Evolutionary conservation across 73 alveolate genomes (phyloP).

Genomic region (Paramecium pentaurelia): DNA sequence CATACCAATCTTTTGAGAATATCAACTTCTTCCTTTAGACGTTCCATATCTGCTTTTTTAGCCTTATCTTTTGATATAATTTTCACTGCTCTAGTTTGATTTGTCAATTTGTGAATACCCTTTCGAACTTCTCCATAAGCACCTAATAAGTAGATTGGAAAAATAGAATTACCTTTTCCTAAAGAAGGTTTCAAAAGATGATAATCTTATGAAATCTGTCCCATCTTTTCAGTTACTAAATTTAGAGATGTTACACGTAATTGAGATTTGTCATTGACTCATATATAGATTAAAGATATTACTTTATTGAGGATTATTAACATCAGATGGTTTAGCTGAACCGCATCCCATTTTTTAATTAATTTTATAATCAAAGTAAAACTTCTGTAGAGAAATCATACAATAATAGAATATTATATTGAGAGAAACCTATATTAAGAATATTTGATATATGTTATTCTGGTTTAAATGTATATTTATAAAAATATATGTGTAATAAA

Average conservation of each 20-base stretch:
- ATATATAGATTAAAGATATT: neutral
- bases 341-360: constrained; percentile 42
- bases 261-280: constrained; percentile 5
- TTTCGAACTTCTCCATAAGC: constrained; percentile 80
- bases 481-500: neutral
- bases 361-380: neutral
- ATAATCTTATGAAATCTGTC: constrained; percentile 57
- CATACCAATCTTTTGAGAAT: constrained; percentile 75
- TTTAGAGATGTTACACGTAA: constrained; percentile 10
- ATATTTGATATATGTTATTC: neutral
- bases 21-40: constrained; percentile 73
- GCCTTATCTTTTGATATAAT: constrained; percentile 70
- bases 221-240: constrained; percentile 52
- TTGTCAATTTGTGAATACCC: constrained; percentile 70
- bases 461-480: neutral
- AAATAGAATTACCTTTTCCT: constrained; percentile 42
- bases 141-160: constrained; percentile 38
- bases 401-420: neutral
- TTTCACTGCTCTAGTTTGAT: constrained; percentile 74
- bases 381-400: neutral
- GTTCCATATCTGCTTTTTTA: constrained; percentile 65
- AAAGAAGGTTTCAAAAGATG: constrained; percentile 57
- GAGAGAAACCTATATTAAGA: neutral
- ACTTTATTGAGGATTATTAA: neutral
- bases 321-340: constrained; percentile 4